Evolutionary conservation across 179 eudicot genomes (phyloP).

Genomic region (Heliamphora pulchella): DNA sequence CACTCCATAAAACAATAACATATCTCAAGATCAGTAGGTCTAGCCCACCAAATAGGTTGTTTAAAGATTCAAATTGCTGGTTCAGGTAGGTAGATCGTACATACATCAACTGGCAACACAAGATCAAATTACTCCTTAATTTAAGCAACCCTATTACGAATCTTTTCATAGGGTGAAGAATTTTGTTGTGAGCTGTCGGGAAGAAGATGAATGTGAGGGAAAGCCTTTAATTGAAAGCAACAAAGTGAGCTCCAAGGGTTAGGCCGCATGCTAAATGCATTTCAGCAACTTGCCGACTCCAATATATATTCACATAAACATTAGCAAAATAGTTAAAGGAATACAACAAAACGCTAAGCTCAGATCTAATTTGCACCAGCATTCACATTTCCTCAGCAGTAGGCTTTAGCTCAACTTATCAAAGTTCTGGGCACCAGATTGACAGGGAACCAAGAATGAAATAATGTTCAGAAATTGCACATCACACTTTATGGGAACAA

Average conservation of each 20-base stretch:
- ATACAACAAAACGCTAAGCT: neutral
- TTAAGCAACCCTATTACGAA: neutral
- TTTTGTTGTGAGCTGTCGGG: neutral
- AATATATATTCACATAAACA: neutral
- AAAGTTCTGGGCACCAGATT: neutral
- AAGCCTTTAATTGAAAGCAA: neutral
- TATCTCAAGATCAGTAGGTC: neutral
- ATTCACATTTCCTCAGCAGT: neutral
- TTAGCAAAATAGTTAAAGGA: neutral
- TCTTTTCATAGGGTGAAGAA: neutral
- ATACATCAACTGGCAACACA: neutral
- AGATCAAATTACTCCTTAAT: neutral
- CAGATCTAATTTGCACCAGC: neutral
- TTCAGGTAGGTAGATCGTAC: neutral
- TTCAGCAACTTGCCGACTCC: neutral
- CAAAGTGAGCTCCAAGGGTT: neutral
- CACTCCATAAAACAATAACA: neutral
- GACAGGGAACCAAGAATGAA: neutral
- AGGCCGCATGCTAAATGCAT: slow-evolving; percentile 1
- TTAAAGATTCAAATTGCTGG: neutral
- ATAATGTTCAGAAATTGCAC: neutral
- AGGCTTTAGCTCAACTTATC: neutral
- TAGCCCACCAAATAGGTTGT: neutral
- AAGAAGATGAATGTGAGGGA: no score
- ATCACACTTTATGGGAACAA: neutral